These are phyloP conservation scores for Vaccinium darrowii DNA, from an alignment of 148 eudicot genomes.

Conservation along the genomic window DNA sequence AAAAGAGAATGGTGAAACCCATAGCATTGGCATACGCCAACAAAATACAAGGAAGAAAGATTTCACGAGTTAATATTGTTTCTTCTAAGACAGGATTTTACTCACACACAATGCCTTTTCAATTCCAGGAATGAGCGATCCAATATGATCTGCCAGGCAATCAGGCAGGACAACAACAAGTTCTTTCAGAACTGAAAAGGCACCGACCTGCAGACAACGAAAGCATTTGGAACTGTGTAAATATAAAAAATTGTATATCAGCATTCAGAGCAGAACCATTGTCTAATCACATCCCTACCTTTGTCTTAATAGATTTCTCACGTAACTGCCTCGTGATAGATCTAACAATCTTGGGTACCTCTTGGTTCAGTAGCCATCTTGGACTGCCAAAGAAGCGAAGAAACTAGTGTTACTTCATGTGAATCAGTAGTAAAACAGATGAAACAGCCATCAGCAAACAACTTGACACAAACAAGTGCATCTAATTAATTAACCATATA, in stretches of 20 bases:
- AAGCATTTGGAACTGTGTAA: not conserved
- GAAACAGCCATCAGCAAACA: slow-evolving; percentile 1
- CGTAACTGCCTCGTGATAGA: slow-evolving; percentile 83
- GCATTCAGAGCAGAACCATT: not conserved
- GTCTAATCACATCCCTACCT: slow-evolving; percentile 41
- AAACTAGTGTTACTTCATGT: not conserved
- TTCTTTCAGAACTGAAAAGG: slow-evolving; percentile 92
- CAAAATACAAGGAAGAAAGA: slow-evolving; percentile 6
- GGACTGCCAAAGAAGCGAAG: slow-evolving; percentile 53
- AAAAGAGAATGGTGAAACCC: slow-evolving; percentile 13
- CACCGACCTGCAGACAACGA: slow-evolving; percentile 69
- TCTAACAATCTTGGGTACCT: slow-evolving; percentile 90
- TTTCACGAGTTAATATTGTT: not conserved
- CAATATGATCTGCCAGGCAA: slow-evolving; percentile 91
- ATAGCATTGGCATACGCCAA: not conserved
- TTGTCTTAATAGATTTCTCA: slow-evolving; percentile 91
- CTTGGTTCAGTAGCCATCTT: slow-evolving; percentile 88
- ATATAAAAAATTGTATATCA: slow-evolving; percentile 10
- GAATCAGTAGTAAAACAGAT: not conserved
- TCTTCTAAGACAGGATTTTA: slow-evolving; percentile 4
- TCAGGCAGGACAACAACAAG: slow-evolving; percentile 93
- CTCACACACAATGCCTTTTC: slow-evolving; percentile 94
- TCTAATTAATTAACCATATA: not conserved
- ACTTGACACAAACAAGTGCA: not conserved
- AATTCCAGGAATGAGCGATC: slow-evolving; percentile 87